Base-by-base conservation (phyloP, 306 rosid species). In the Inga leiocalycina region DNA sequence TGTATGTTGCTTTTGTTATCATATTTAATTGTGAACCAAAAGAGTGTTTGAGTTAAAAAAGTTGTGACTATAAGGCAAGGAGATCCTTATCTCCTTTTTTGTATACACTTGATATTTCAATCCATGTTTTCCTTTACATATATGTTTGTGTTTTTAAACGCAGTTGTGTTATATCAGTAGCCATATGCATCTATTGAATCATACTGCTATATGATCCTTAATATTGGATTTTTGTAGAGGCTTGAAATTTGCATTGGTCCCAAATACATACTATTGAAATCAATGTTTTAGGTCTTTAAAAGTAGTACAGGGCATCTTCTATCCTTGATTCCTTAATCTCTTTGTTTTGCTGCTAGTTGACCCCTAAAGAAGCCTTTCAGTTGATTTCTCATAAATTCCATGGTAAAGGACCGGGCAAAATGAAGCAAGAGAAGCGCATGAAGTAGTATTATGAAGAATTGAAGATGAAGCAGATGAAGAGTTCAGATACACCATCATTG, bases 401-500 rank as follows among this genome's bases (percentile, higher is more conserved):
- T 61, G 99, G 99, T 43, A 93, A 96, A 88, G 94, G 92, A 10
- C 99, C 99, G 82, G 98, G 98, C 34, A 96, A 93, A 89, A 93
- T 91, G 99, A 96, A 96, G 86, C 99, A 90, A 88, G 99, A 96
- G 87, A 96, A 96, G 86, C 97, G 98, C 76, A 85, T 88, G 92
- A 96, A 90, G 89, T 98, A 93, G 83, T 93, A 79, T 85, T 86
- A 89, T 5, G 97, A 96, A 89, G 99, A 96, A 82, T 84, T 93
- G 76, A 93, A 92, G 88, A 80, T 93, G 92, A 96, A 96, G 84
- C 97, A 89, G 80, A 96, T 96, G 99, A 92, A 90, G 91, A 96
- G 97, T 83, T 91, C 97, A 4, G 98, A 93, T 85, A 93, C 98
- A 30, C 98, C 98, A 61, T 93, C 96, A 19, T 7, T 89, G 68